These are phyloP conservation scores for Sphaerobolus stellatus DNA, from an alignment of 1,284 basidiomycete genomes.

Conservation along the genomic window DNA sequence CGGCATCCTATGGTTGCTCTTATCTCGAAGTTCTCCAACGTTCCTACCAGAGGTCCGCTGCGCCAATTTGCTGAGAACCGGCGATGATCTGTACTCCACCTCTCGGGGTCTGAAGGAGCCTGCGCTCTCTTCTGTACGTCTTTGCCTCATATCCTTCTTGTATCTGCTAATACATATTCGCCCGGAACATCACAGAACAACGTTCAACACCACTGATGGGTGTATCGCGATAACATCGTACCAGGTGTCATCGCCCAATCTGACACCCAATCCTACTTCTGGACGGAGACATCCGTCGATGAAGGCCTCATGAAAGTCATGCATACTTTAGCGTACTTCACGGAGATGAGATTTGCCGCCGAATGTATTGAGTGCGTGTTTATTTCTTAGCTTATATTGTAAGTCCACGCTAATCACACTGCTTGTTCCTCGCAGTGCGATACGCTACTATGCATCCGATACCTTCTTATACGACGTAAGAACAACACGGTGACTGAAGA, in stretches of 20 bases:
- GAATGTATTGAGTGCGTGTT: slow-evolving; percentile 64
- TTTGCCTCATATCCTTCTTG: slow-evolving; percentile 8
- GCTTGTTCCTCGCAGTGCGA: slow-evolving; percentile 59
- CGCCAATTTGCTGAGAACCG: no score
- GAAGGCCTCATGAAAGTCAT: slow-evolving; percentile 89
- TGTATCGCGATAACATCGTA: slow-evolving; percentile 98
- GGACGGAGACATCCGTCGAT: slow-evolving; percentile 90
- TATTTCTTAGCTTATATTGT: no score
- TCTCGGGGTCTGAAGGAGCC: slow-evolving; percentile 90
- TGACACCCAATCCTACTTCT: slow-evolving; percentile 95
- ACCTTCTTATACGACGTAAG: slow-evolving; percentile 95
- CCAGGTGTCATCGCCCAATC: slow-evolving; percentile 97
- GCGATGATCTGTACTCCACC: no score
- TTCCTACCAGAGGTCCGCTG: neutral
- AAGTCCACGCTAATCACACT: no score
- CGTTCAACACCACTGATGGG: slow-evolving; percentile 94
- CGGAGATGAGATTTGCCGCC: slow-evolving; percentile 86
- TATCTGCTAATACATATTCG: slow-evolving; percentile 9
- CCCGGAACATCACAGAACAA: slow-evolving; percentile 94
- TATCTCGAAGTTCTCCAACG: no score
- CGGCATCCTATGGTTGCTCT: no score
- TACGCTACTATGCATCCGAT: slow-evolving; percentile 85
- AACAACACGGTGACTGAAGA: slow-evolving; percentile 81
- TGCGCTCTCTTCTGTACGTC: slow-evolving; percentile 89
- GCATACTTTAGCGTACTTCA: slow-evolving; percentile 97